phyloP scores from a whole-genome alignment of 805 yeast species.

The Candida rishiriensis region DNA sequence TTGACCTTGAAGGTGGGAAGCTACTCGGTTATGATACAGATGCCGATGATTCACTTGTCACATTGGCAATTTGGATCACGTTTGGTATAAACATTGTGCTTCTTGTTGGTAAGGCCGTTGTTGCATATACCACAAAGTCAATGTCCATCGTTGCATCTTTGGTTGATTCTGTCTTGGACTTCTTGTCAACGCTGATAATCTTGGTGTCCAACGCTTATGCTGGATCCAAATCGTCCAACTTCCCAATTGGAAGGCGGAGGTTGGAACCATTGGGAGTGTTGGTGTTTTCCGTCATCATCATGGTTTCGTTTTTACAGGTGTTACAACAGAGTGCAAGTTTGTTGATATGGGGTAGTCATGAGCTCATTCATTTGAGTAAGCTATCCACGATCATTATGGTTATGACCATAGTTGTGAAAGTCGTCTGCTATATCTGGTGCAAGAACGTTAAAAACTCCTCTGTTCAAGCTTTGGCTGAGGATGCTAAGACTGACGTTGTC shows the following conservation, averaged over 20 bases:
- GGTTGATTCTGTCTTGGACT: constrained; percentile 71
- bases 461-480: constrained; percentile 76
- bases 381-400: constrained; percentile 59
- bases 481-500: constrained; percentile 72
- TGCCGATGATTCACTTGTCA: constrained; percentile 39
- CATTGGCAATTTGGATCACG: constrained; percentile 59
- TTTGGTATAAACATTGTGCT: constrained; percentile 56
- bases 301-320: constrained; percentile 68
- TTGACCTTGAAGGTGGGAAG: constrained; percentile 54
- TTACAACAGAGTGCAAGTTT: constrained; percentile 56
- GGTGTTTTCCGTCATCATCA: constrained; percentile 66
- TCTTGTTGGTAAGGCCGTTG: constrained; percentile 55
- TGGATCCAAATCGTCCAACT: constrained; percentile 31
- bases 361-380: constrained; percentile 42
- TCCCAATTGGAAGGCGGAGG: constrained; percentile 70
- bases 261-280: constrained; percentile 77
- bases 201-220: constrained; percentile 54
- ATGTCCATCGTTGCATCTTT: constrained; percentile 75
- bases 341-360: constrained; percentile 35
- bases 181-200: constrained; percentile 69
- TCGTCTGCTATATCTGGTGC: constrained; percentile 64
- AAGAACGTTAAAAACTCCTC: constrained; percentile 55
- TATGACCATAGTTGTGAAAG: constrained; percentile 54
- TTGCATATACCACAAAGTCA: constrained; percentile 61
- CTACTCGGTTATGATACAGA: constrained; percentile 46